These are phyloP conservation scores for Boletus holoroseus DNA, from an alignment of 1,284 basidiomycete genomes.

Conservation along the genomic window DNA sequence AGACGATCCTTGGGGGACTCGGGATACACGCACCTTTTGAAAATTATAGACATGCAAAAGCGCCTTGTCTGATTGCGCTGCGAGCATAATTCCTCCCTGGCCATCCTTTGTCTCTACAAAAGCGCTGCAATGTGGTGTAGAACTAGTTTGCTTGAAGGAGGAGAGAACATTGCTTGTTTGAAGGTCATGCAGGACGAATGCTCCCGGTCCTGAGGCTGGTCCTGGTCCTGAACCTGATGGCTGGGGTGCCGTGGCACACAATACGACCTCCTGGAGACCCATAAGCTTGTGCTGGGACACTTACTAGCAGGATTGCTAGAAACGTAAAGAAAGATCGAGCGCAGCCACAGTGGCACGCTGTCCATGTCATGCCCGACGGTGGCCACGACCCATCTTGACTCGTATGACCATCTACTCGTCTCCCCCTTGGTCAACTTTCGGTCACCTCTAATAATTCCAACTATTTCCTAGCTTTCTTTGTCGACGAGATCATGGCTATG, in stretches of 20 bases:
- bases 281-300: conserved; percentile 31
- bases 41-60: conserved; percentile 77
- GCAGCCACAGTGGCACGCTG: conserved; percentile 18
- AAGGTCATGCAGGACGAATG: conserved; percentile 66
- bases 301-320: not conserved
- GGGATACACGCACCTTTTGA: conserved; percentile 57
- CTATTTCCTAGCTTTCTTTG: not conserved
- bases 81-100: conserved; percentile 70
- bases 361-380: not conserved
- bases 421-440: not conserved
- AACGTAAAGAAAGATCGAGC: conserved; percentile 6
- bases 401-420: not conserved
- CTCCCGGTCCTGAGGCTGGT: conserved; percentile 44
- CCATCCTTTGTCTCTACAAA: conserved; percentile 58
- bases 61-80: conserved; percentile 74
- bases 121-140: conserved; percentile 52
- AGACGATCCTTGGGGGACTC: not conserved
- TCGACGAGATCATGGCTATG: conserved; percentile 40
- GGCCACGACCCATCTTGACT: not conserved
- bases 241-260: conserved; percentile 57
- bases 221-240: conserved; percentile 30
- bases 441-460: not conserved
- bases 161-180: conserved; percentile 62
- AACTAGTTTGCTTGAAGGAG: conserved; percentile 71
- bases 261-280: conserved; percentile 61